Conservation (phyloP, 2,329 filamentous ascomycete genomes). For the Pestalotiopsis sp. region DNA sequence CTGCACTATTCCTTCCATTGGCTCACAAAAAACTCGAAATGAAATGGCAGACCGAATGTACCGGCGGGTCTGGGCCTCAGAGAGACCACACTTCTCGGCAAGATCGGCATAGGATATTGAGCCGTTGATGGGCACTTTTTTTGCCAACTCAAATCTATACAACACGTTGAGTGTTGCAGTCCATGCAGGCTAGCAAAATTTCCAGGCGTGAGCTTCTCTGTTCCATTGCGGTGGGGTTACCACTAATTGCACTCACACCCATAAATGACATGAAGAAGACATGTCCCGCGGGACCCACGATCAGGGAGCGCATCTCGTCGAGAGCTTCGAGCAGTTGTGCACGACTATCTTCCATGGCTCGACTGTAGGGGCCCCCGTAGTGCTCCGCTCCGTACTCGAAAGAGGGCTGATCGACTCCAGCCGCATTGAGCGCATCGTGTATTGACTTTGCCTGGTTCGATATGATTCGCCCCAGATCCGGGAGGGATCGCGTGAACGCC, state of each 20-base stretch:
- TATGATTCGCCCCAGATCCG: constrained; percentile 14
- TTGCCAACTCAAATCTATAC: constrained; percentile 18
- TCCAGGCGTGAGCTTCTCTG: neutral
- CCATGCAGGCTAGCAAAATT: constrained; percentile 13
- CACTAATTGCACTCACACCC: constrained; percentile 14
- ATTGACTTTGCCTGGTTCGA: constrained; percentile 13
- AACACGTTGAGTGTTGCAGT: constrained; percentile 16
- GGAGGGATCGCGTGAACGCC: constrained; percentile 13
- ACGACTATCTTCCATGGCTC: constrained; percentile 13
- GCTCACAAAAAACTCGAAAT: constrained; percentile 14
- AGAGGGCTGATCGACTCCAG: constrained; percentile 12
- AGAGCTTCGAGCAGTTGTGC: constrained; percentile 15
- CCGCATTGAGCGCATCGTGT: constrained; percentile 10
- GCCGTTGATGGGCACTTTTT: constrained; percentile 14
- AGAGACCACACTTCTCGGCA: constrained; percentile 12
- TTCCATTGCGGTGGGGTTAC: neutral
- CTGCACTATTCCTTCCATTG: neutral
- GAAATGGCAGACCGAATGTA: constrained; percentile 16
- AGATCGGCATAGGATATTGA: constrained; percentile 17
- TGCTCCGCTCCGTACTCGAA: constrained; percentile 7
- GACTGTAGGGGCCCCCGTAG: constrained; percentile 11
- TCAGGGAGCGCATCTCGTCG: constrained; percentile 14
- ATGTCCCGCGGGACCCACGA: constrained; percentile 17
- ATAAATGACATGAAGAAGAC: constrained; percentile 19
- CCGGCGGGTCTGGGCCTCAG: constrained; percentile 8